Percentiles rank a stretch among this genome's conserved stretches.
Conservation (phyloP, 768 basidiomycete genomes). For the Rhizopogon sp. region DNA sequence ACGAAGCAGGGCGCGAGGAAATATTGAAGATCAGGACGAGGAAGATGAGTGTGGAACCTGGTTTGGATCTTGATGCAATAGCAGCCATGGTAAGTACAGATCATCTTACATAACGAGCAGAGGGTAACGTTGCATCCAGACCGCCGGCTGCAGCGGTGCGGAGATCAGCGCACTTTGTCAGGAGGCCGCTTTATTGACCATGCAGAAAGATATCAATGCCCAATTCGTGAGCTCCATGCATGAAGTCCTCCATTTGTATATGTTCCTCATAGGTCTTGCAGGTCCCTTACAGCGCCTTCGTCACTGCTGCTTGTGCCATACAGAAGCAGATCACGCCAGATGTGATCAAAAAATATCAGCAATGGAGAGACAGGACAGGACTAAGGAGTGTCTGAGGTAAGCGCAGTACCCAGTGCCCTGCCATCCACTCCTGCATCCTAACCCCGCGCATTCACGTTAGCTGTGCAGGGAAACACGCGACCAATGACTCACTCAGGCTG, state of each 20-base stretch:
- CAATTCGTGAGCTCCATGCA: slow-evolving; percentile 49
- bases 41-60: slow-evolving; percentile 77
- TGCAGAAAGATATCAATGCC: slow-evolving; percentile 82
- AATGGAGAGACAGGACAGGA: slow-evolving; percentile 53
- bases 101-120: not conserved
- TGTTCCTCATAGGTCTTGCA: slow-evolving; percentile 23
- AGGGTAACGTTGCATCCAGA: slow-evolving; percentile 40
- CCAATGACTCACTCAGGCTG: not conserved
- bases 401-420: not conserved
- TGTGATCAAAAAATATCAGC: slow-evolving; percentile 64
- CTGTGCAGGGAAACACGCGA: slow-evolving; percentile 2
- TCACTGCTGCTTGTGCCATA: slow-evolving; percentile 64
- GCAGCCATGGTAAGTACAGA: slow-evolving; percentile 58
- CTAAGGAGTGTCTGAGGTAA: slow-evolving; percentile 6
- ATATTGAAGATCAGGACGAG: slow-evolving; percentile 75
- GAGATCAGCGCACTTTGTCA: slow-evolving; percentile 91
- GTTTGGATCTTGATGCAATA: slow-evolving; percentile 60
- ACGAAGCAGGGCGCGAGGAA: slow-evolving; percentile 71
- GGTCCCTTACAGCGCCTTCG: slow-evolving; percentile 74
- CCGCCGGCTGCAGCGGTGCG: slow-evolving; percentile 94
- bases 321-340: slow-evolving; percentile 82
- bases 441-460: not conserved
- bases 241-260: not conserved
- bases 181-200: slow-evolving; percentile 89
- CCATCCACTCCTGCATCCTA: not conserved